Percentiles rank a stretch among this genome's conserved stretches.
Evolutionary conservation across 139 green algal genomes (phyloP).

Genomic region (Chlorella sp.): DNA sequence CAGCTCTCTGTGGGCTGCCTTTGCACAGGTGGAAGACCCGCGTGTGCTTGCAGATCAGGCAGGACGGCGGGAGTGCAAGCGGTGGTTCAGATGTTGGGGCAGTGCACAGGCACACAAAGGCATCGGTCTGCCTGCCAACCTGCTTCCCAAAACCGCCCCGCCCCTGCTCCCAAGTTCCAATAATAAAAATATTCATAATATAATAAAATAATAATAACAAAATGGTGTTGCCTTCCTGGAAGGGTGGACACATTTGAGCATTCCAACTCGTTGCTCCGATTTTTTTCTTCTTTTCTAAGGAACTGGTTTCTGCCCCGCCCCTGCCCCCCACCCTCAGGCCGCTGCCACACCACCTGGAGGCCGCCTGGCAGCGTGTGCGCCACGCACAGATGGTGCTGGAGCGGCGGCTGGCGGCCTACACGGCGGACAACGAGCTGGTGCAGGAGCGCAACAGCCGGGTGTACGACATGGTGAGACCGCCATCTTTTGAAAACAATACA

Average conservation of each 20-base stretch:
- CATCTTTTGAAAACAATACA: too few relatives aligned
- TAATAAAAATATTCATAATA: too few relatives aligned
- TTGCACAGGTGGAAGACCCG: too few relatives aligned
- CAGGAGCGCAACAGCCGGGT: slow-evolving; percentile 11
- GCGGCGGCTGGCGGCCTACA: background rate
- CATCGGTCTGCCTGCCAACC: too few relatives aligned
- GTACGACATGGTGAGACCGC: background rate
- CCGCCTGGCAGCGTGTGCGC: slow-evolving; percentile 13
- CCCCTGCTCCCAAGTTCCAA: too few relatives aligned
- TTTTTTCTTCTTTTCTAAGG: background rate
- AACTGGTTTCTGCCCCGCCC: background rate
- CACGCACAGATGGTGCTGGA: background rate
- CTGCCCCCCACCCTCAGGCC: background rate
- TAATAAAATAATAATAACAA: too few relatives aligned
- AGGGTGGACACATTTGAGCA: background rate
- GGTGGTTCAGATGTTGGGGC: background rate
- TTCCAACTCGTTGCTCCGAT: background rate
- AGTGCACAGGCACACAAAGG: too few relatives aligned
- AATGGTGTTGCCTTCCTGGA: too few relatives aligned
- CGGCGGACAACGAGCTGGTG: background rate
- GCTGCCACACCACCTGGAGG: slow-evolving; percentile 8
- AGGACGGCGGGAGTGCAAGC: too few relatives aligned
- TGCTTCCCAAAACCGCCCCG: too few relatives aligned
- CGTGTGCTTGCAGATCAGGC: too few relatives aligned
- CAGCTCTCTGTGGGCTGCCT: too few relatives aligned